Evolutionary conservation across 768 basidiomycete species (phyloP), one percentile per base, ranked within the genome.

Genomic region (Russula abietina): DNA sequence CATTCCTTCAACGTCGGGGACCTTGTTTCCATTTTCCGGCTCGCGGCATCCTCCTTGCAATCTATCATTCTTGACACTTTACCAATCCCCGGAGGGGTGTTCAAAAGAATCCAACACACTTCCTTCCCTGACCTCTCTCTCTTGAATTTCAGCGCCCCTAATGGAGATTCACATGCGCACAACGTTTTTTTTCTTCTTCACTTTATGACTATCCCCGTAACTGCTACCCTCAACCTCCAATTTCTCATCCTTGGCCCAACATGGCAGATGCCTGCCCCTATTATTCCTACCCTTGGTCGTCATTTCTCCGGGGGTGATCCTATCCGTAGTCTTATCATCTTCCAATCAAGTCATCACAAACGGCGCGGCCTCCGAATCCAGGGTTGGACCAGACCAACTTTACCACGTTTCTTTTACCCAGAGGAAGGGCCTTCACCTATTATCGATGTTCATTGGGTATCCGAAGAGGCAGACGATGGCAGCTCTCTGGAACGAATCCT

Each of bases 391-490:
- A 50, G 33, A 12, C 24, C 54, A 30, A 55, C 41, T 16, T 55
- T 56, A 60, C 63, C 63, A 24, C 54, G 58, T 16, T 64, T 64
- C 24, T 60, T 64, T 49, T 64, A 60, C 48, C 14, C 59, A 36
- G 59, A 59, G 33, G 53, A 64, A 12, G 43, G 50, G 5, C 56
- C 60, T 28, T 36, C 54, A 26, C 59, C 67, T 12, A 54, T 49
- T 24, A 28, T 66, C 33, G 67, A 65, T 49, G 50, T 67, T 39
- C 67, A 66, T 46, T 59, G 65, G 49, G 49, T 64, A 19, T 65
- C 64, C 45, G 65, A 60, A 39, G 64, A 66, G 46, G 64, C 59
- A 17, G 65, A 53, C 9, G 57, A 67, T 22, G 55, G 52, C 43
- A 33, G 51, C 2, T 26, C 52, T 50, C 41, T 66, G 46, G 60